Base-by-base conservation (phyloP, 163 green algal genomes). In the Chlorella variabilis region DNA sequence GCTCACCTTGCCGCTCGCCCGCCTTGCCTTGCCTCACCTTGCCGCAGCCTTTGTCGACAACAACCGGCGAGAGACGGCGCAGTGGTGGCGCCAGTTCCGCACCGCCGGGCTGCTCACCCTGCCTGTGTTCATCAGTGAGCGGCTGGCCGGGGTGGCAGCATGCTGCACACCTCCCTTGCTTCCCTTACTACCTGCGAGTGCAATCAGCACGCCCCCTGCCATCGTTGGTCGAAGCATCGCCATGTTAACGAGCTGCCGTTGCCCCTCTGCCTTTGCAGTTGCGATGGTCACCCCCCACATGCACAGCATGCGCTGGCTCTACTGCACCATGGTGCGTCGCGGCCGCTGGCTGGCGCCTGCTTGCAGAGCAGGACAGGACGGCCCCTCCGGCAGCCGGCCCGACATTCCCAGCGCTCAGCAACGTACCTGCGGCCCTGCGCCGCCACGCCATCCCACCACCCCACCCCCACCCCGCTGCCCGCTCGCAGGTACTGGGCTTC, bases 131-230 rank as follows among this genome's bases (percentile, higher is more conserved):
- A 71, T 98, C 34, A 80, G 73, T 80, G 56, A 70, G 73, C 7
- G 65, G 38, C 59, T 20, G 29, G 20, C 97, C 21, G 89, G 91
- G 27, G 96, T 97, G 92, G 88, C 98, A 42, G 84, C n/a, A n/a
- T n/a, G n/a, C n/a, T n/a, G n/a, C n/a, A n/a, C n/a, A n/a, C n/a
- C 97, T 77, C 93, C 94, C 21, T 90, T 92, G 81, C 78, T 94
- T 39, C 4, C 13, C 39, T 39, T 7, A 9, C 4, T n/a, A 7
- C 67, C 33, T 75, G 39, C 34, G 8, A 29, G 36, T 4, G 4
- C 34, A 4, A 20, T 23, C 20, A 38, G 11, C 39, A 39, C 8
- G 13, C n/a, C 27, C 34, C 23, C 38, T 17, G 65, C 21, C n/a
- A n/a, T n/a, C n/a, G n/a, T n/a, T n/a, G n/a, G n/a, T n/a, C n/a